Conservation (phyloP, 2,329 filamentous ascomycete genomes). For the Pseudogymnoascus sp. region DNA sequence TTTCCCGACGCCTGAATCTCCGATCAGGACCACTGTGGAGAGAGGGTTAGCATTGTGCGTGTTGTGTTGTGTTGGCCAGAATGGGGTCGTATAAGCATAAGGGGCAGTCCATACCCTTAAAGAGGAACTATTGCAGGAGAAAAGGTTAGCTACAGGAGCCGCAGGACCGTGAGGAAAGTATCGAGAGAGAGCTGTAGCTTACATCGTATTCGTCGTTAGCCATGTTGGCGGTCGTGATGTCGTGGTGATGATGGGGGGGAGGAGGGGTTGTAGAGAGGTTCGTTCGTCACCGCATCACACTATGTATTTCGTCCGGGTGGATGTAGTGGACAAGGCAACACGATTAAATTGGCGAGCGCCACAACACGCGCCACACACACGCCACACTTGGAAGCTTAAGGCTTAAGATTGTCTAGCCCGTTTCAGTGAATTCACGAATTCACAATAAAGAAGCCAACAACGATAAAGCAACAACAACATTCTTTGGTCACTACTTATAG, state of each 20-base stretch:
- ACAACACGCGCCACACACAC: slow-evolving; percentile 21
- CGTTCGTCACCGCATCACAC: slow-evolving; percentile 7
- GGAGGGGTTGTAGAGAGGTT: slow-evolving; percentile 13
- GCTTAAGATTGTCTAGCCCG: neutral
- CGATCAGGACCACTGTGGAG: slow-evolving; percentile 82
- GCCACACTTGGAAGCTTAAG: slow-evolving; percentile 8
- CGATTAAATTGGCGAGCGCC: slow-evolving; percentile 9
- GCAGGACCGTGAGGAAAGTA: slow-evolving; percentile 24
- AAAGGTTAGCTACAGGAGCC: slow-evolving; percentile 31
- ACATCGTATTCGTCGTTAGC: slow-evolving; percentile 99
- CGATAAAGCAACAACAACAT: neutral
- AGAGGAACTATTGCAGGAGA: slow-evolving; percentile 69
- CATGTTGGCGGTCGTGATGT: slow-evolving; percentile 53
- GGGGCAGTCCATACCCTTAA: slow-evolving; percentile 57
- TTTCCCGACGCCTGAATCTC: slow-evolving; percentile 98
- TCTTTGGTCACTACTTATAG: neutral
- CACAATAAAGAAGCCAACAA: neutral
- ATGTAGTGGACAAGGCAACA: slow-evolving; percentile 15
- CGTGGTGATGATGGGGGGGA: slow-evolving; percentile 18
- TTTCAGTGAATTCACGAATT: neutral
- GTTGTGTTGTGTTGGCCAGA: slow-evolving; percentile 12
- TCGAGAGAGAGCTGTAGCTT: slow-evolving; percentile 37
- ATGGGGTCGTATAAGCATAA: slow-evolving; percentile 12
- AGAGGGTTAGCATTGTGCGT: slow-evolving; percentile 25
- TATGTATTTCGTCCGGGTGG: slow-evolving; percentile 11